These are phyloP conservation scores for Nakazawaea ishiwadae DNA, from an alignment of 805 yeast species.

Conservation along the genomic window DNA sequence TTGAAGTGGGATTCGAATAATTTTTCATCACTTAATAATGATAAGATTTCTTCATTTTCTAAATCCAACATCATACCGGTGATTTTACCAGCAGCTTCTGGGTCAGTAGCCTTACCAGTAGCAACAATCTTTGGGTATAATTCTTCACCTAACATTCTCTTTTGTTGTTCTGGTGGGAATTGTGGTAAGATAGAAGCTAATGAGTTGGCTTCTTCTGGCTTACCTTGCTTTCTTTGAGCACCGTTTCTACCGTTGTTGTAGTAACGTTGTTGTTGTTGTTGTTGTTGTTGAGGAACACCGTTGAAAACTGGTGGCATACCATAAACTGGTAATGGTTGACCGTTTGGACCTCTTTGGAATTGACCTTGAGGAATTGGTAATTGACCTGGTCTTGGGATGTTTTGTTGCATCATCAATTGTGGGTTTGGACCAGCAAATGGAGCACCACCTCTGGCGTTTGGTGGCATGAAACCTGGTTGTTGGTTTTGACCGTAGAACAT, in stretches of 20 bases:
- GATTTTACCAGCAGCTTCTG: slow-evolving; percentile 96
- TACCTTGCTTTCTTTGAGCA: slow-evolving; percentile 18
- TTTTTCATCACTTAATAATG: slow-evolving; percentile 84
- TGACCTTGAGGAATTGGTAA: slow-evolving; percentile 65
- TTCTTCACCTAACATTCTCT: slow-evolving; percentile 97
- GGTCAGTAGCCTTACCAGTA: slow-evolving; percentile 81
- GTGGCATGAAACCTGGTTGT: slow-evolving; percentile 74
- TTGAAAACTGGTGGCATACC: slow-evolving; percentile 79
- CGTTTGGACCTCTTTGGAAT: slow-evolving; percentile 76
- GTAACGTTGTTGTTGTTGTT: slow-evolving; percentile 33
- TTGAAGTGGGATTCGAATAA: slow-evolving; percentile 85
- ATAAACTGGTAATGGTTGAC: slow-evolving; percentile 79
- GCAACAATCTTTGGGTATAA: slow-evolving; percentile 89
- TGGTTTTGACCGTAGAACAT: slow-evolving; percentile 72
- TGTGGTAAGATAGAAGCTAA: slow-evolving; percentile 60
- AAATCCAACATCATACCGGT: slow-evolving; percentile 98
- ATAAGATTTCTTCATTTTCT: slow-evolving; percentile 86
- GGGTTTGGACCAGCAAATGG: slow-evolving; percentile 75
- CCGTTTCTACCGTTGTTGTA: slow-evolving; percentile 43
- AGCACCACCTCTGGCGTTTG: slow-evolving; percentile 71
- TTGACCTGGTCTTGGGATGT: slow-evolving; percentile 61
- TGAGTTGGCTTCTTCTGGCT: slow-evolving; percentile 32
- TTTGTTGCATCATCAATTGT: slow-evolving; percentile 65
- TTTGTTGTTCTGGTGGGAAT: slow-evolving; percentile 85
- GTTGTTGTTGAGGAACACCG: slow-evolving; percentile 61